phyloP scores from a whole-genome alignment of 1,284 basidiomycete species.

The Malassezia sp. region DNA sequence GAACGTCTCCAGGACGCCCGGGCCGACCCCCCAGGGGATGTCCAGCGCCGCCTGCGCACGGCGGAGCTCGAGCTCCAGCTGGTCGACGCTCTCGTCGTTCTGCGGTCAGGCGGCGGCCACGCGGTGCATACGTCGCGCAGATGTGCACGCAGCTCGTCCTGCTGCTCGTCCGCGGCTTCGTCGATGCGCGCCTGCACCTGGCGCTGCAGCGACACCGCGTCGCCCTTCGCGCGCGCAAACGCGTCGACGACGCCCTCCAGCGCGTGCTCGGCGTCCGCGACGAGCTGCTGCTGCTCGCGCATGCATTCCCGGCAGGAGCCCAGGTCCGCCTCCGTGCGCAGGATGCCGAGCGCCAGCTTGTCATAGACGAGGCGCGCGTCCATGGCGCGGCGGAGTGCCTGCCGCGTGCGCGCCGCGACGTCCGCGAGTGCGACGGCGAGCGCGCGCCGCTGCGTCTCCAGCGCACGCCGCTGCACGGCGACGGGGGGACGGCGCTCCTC shows the following conservation, averaged over 20 bases:
- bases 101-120: too few species aligned
- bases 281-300: not conserved
- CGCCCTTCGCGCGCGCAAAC: constrained; percentile 12
- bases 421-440: constrained; percentile 5
- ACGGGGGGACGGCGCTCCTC: constrained; percentile 7
- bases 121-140: too few species aligned
- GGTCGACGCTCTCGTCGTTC: constrained; percentile 4
- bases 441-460: constrained; percentile 4
- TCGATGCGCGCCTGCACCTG: constrained; percentile 5
- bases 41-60: constrained; percentile 13
- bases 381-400: not conserved
- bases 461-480: constrained; percentile 5
- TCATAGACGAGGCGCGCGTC: constrained; percentile 1
- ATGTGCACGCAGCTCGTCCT: constrained; percentile 1
- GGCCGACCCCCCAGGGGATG: constrained; percentile 13
- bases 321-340: constrained; percentile 2
- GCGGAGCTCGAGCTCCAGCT: constrained; percentile 12
- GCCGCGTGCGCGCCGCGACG: not conserved
- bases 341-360: not conserved
- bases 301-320: constrained; percentile 1
- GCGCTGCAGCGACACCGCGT: constrained; percentile 1
- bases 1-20: constrained; percentile 16
- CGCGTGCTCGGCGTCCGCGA: constrained; percentile 9
- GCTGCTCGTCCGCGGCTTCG: not conserved
- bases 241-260: constrained; percentile 3